Evolutionary conservation across 257 asterid species (phyloP), one percentile per base, ranked within the genome.

Genomic region (Jasminum sambac): DNA sequence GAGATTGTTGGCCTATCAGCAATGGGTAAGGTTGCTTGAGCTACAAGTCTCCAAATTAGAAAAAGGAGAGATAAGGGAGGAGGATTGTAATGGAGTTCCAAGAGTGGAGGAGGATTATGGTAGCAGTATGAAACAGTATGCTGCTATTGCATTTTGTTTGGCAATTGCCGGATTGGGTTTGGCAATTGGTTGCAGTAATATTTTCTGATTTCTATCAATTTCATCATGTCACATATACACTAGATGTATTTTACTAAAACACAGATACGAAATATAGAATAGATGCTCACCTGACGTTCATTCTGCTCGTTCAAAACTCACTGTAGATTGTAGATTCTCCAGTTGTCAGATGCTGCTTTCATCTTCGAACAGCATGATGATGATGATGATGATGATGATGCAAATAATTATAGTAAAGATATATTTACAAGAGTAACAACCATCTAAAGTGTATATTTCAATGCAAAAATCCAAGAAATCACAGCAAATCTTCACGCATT

Each of bases 1-100:
- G 76, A 42, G 73, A 16, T 50, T 76, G 23, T 68, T 77, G 34
- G 91, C 91, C 12, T 80, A 81, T 64, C 72, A 76, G 44, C 85
- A 84, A 61, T 85, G 86, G 90, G 36, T 89, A 59, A 76, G 62
- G 58, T 40, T 89, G 76, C 79, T 85, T 43, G 90, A 87, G 77
- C 4, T 77, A 6, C 79, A 75, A 66, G 69, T 78, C 6, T 50
- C 72, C 9, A 73, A 50, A 67, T 43, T 82, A 65, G 72, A 72
- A 69, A 59, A 65, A 46, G 72, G 72, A 62, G 67, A 73, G 50
- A 25, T 48, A 10, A 67, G 70, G 23, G 77, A 78, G 30, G 12
- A 0, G 37, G 63, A 4, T 12, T 2, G 19, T 39, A n/a, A 5
- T 25, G 66, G 43, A 38, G 9, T 12, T 36, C 24, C 48, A 13